Base-by-base conservation (phyloP, 1,284 basidiomycete genomes). In the Phylloporus gajari region DNA sequence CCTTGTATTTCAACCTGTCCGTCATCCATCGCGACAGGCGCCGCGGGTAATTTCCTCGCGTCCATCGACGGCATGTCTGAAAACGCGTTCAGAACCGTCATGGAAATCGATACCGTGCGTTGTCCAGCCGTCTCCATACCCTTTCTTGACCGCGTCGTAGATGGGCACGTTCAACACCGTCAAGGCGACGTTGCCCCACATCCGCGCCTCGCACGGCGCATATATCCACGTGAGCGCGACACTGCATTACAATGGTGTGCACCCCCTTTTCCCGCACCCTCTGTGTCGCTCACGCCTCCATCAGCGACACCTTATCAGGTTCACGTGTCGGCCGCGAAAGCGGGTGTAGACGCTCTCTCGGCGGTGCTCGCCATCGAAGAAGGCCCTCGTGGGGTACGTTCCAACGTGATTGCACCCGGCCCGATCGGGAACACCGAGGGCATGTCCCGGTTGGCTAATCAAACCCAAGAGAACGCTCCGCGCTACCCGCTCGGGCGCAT, bases 251-350 rank as follows among this genome's bases (percentile, higher is more conserved):
- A 89, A 87, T 73, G 96, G 95, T 90, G 77, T 48, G 6, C 59
- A 35, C 9, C 25, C n/a, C n/a, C n/a, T n/a, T 40, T 8, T 35
- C 21, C 15, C 38, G 3, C 17, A 15, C 40, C 40, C 9, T 42
- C n/a, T n/a, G 17, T 25, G 30, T 30, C 12, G 23, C 46, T n/a
- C 11, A 53, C 27, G 4, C 44, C 17, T 19, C 21, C 40, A 12
- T 67, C 79, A 93, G 94, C 87, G 19, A 92, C 93, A n/a, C 94
- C 95, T 1, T 96, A 93, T 82, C 97, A 99, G 84, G 94, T 91
- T 7, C 97, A 98, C 79, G 95, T 97, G 12, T 95, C 94, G 32
- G 96, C 97, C 21, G 97, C 97, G 30, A 99, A 99, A 84, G 97
- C 97, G 0, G 97, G 91, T 15, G 91, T 99, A 48, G 97, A 99